A percentile compares a stretch with the other conserved stretches of the same genome.
Conservation (phyloP, 225 moss, liverwort and hornwort genomes). For the Bryoerythrophyllum caledonicum region DNA sequence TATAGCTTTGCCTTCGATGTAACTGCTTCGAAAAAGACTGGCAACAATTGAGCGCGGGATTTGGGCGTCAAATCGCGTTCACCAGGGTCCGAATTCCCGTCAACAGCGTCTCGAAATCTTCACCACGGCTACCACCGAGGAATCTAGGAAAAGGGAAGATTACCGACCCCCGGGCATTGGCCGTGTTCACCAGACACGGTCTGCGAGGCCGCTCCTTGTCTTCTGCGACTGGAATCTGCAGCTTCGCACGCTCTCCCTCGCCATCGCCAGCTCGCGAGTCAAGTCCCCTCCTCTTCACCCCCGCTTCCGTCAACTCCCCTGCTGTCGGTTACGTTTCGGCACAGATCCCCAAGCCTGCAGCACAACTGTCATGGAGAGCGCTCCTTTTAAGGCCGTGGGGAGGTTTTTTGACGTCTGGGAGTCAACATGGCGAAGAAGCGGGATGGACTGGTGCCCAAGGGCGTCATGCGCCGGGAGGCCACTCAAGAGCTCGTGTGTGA, state of each 20-base stretch:
- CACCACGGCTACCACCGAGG: no score
- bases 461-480: neutral
- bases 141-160: neutral
- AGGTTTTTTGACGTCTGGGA: neutral
- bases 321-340: neutral
- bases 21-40: no score
- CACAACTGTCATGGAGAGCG: neutral
- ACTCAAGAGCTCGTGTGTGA: neutral
- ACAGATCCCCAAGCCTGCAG: neutral
- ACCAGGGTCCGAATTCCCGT: neutral
- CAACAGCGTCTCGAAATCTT: neutral
- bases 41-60: no score
- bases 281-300: no score
- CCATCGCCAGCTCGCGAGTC: neutral
- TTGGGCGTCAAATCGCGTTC: neutral
- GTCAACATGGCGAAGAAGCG: slow-evolving; percentile 2
- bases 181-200: neutral
- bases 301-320: neutral
- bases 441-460: neutral
- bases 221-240: neutral
- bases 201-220: no score
- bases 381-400: neutral
- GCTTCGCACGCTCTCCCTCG: neutral
- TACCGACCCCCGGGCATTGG: neutral
- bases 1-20: no score